Base-by-base conservation (phyloP, 148 eudicot genomes). In the Silene latifolia region DNA sequence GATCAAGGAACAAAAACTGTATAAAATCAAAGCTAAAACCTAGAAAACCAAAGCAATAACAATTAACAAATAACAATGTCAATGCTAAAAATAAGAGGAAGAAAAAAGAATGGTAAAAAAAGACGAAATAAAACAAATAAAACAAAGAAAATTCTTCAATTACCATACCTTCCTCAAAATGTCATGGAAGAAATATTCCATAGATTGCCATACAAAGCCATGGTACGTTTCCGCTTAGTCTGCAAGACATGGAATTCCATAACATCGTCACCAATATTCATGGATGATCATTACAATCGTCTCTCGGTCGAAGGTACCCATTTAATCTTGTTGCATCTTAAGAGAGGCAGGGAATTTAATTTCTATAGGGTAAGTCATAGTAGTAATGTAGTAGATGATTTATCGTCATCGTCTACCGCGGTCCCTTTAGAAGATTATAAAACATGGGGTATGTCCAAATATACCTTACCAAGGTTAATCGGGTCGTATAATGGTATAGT, bases 151-250 rank as follows among this genome's bases (percentile, higher is more conserved):
- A 39, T 39, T 6, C 0, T 39, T 39, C 44, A 7, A 19, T 39
- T 44, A 15, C 76, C 76, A 8, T 54, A 66, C 60, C 27, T 75
- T 18, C 71, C 77, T 27, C 5, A 14, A 46, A 29, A 63, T 17
- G 5, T 74, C 24, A n/a, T 74, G 3, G 64, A 54, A 75, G 64
- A 75, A 32, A 75, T 75, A 21, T 75, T 75, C 63, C 54, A 66
- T 10, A 21, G 39, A n/a, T 74, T 74, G n/a, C 76, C 76, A 1
- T 17, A 62, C 42, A 63, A 74, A 46, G 17, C 69, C 11, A 8
- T 74, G 4, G 13, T 11, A 10, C 47, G 20, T 18, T 74, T 4
- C 47, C 27, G 0, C 21, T n/a, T 74, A 14, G 35, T 51, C 4
- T 64, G 47, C 14, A 74, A 51, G 39, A 13, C 1, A 4, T 74